A percentile compares a stretch with the other conserved stretches of the same genome.
phyloP scores from a whole-genome alignment of 257 asterid species.

The Eucommia ulmoides region DNA sequence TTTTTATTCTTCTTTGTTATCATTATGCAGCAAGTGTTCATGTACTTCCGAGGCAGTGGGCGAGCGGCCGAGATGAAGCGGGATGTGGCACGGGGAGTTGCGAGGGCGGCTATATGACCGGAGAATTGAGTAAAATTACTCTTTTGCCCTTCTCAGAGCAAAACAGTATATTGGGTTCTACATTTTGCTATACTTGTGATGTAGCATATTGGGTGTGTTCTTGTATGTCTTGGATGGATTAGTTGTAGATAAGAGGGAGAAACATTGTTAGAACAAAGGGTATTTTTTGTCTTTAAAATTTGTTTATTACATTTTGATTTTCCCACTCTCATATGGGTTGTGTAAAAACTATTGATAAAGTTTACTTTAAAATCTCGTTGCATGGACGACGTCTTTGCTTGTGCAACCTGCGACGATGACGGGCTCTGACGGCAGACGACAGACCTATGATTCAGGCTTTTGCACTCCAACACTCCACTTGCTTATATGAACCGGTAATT shows the following conservation, averaged over 20 bases:
- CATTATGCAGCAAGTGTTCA: slow-evolving; percentile 41
- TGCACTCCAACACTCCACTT: no score
- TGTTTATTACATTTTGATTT: no score
- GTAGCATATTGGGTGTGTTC: not conserved
- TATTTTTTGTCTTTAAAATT: not conserved
- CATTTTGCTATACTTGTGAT: not conserved
- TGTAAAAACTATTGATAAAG: no score
- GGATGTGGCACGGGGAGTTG: slow-evolving; percentile 38
- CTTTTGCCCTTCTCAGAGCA: not conserved
- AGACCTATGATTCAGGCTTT: no score
- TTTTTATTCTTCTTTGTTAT: slow-evolving; percentile 22
- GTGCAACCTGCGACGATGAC: no score
- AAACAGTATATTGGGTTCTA: not conserved
- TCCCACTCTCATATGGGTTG: no score
- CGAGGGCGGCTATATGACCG: slow-evolving; percentile 35
- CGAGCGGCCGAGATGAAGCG: slow-evolving; percentile 43
- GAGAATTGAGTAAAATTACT: no score
- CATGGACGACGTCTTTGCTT: no score
- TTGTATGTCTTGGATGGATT: not conserved
- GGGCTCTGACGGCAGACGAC: no score
- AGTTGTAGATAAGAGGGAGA: not conserved
- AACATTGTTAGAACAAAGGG: not conserved
- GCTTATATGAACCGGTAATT: no score
- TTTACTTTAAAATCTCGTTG: no score
- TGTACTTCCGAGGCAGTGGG: slow-evolving; percentile 51